A percentile compares a stretch with the other conserved stretches of the same genome.
Conservation (phyloP, 805 yeast species). For the Wickerhamiella occidentalis region DNA sequence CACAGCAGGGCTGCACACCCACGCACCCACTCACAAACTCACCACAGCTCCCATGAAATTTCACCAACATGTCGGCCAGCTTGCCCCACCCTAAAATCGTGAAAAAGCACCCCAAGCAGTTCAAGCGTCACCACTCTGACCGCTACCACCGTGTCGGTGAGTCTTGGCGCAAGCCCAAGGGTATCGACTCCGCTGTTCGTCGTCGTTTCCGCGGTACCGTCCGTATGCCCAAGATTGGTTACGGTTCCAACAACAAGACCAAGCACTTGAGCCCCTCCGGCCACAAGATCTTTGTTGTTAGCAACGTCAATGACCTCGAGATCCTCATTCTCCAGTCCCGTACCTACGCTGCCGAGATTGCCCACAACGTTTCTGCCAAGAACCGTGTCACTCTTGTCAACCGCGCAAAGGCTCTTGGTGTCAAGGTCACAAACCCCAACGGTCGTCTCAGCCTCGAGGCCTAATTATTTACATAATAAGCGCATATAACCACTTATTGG, state of each 20-base stretch:
- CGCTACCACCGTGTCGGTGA: conserved; percentile 96
- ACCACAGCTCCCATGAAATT: conserved; percentile 1
- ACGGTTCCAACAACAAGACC: conserved; percentile 99
- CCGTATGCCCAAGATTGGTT: conserved; percentile 98
- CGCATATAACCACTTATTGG: not conserved
- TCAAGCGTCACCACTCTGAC: conserved; percentile 99
- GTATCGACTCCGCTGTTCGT: conserved; percentile 99
- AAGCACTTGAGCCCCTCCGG: conserved; percentile 93
- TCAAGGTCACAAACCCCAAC: conserved; percentile 98
- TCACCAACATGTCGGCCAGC: conserved; percentile 76
- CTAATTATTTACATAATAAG: conserved; percentile 33
- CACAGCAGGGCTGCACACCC: not conserved
- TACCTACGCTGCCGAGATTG: conserved; percentile 99
- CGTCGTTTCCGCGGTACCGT: conserved; percentile 98
- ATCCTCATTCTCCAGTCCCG: conserved; percentile 92
- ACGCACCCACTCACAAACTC: conserved; percentile 5
- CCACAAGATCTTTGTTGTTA: conserved; percentile 91
- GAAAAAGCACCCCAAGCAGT: conserved; percentile 97
- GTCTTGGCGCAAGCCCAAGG: conserved; percentile 99
- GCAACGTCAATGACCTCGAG: conserved; percentile 89
- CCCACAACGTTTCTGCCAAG: conserved; percentile 95
- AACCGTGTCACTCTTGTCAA: conserved; percentile 94
- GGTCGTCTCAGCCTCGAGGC: conserved; percentile 98
- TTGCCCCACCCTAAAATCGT: conserved; percentile 98
- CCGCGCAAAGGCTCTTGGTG: conserved; percentile 96